A percentile compares a stretch with the other conserved stretches of the same genome.
These are phyloP conservation scores for Scutellaria minor DNA, from an alignment of 257 asterid genomes.

Conservation along the genomic window DNA sequence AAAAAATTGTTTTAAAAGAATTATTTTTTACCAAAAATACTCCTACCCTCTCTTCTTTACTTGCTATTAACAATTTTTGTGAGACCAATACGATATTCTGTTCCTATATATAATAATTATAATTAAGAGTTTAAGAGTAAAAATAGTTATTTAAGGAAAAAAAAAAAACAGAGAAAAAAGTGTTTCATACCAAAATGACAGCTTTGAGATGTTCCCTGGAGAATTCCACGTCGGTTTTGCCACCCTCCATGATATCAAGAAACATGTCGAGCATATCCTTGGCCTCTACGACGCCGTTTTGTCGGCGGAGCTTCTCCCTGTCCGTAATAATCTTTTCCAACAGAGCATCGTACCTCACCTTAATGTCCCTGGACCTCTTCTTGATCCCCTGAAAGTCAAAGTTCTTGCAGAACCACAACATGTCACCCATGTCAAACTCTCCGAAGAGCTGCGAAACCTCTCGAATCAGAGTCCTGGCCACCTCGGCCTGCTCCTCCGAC, in stretches of 20 bases:
- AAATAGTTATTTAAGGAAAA: too few relatives aligned
- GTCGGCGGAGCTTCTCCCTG: constrained; percentile 44
- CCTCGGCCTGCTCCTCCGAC: constrained; percentile 50
- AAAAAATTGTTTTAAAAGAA: too few relatives aligned
- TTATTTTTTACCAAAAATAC: too few relatives aligned
- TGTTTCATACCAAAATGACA: constrained; percentile 49
- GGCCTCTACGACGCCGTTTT: constrained; percentile 29
- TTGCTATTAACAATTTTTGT: too few relatives aligned
- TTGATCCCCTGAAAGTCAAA: constrained; percentile 64
- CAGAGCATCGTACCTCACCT: constrained; percentile 57
- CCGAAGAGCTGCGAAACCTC: constrained; percentile 68
- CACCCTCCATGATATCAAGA: constrained; percentile 59
- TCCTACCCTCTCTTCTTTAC: too few relatives aligned
- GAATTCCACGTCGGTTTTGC: constrained; percentile 51
- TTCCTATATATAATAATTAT: too few relatives aligned
- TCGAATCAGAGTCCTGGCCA: constrained; percentile 50
- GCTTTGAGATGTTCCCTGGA: constrained; percentile 65
- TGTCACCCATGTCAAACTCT: constrained; percentile 56
- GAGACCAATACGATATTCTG: too few relatives aligned
- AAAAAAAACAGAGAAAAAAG: not conserved
- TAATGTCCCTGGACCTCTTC: constrained; percentile 52
- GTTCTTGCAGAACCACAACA: constrained; percentile 52
- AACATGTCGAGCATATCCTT: constrained; percentile 62
- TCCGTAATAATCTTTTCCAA: constrained; percentile 57
- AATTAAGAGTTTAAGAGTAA: not conserved